Percentiles rank a stretch among this genome's conserved stretches.
These are phyloP conservation scores for Dothistroma septosporum DNA, from an alignment of 2,329 filamentous ascomycete species.

Conservation along the genomic window DNA sequence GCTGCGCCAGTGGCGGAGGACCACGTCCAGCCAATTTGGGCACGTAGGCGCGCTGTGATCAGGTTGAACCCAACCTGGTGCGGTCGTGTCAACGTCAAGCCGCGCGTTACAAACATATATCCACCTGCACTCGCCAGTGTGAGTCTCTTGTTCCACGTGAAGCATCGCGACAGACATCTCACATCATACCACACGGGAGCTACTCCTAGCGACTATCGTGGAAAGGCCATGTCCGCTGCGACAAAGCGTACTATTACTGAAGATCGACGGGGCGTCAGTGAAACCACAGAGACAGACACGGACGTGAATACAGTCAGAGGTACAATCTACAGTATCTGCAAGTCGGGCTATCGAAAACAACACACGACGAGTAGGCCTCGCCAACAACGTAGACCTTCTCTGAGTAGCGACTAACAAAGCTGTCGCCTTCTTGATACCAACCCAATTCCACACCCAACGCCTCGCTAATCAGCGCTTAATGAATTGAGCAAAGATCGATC, in stretches of 20 bases:
- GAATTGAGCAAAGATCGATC: not conserved
- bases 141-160: not conserved
- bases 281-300: not conserved
- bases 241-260: not conserved
- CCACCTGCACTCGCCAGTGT: not conserved
- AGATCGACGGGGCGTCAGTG: not conserved
- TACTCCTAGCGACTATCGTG: not conserved
- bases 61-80: not conserved
- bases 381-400: not conserved
- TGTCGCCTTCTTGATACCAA: not conserved
- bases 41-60: not conserved
- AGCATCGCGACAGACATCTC: not conserved
- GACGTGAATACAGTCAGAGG: not conserved
- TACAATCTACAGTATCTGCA: too few species aligned
- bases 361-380: not conserved
- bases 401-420: not conserved
- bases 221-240: not conserved
- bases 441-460: conserved; percentile 7
- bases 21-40: not conserved
- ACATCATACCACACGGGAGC: not conserved
- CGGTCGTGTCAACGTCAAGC: not conserved
- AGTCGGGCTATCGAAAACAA: too few species aligned
- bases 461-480: conserved; percentile 14
- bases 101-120: not conserved
- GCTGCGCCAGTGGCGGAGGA: not conserved